Evolutionary conservation across 352 stramenopile genomes (phyloP), one percentile per base, ranked within the genome.

Genomic region (Pythium sp.): DNA sequence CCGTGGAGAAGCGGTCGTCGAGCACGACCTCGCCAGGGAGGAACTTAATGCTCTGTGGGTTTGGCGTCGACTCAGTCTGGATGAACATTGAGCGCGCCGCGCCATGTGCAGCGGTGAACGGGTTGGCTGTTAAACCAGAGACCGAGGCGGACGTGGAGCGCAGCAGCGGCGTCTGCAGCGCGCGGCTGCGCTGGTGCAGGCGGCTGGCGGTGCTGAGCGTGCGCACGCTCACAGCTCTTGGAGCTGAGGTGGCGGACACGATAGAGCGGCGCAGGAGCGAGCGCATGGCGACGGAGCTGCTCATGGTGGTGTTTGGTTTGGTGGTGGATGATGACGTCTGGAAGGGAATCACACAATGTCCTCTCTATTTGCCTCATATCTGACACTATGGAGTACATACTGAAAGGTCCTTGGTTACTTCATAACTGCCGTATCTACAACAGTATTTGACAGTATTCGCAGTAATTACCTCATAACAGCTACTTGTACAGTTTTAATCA

Each of bases 31-130:
- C 82, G 28, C 92, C 93, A 5, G 98, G 97, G 24, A 99, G 73
- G 75, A 99, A 99, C 82, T 99, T 99, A 72, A 99, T 79, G 69
- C 89, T 98, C 76, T 97, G 90, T 55, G 98, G 97, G 82, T 99
- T 99, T 3, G 98, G 98, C 57, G 98, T 99, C 41, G 91, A 76
- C 75, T 98, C 96, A 46, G 97, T 99, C 85, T 99, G 94, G 76
- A 99, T 99, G 82, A 99, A 99, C 72, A 99, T 95, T 69, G 94
- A 78, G 78, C 94, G 75, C 69, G 84, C 43, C 41, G 92, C 72
- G 67, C 86, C 86, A 3, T 46, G 22, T 28, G 65, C 9, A 22
- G 38, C 38, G 1, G 36, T 49, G 58, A 71, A 71, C 58, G 65
- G 65, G 24, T 36, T 32, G 26, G 34, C 9, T 41, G 22, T 55